Evolutionary conservation across 2,329 filamentous ascomycete species (phyloP).

Genomic region (Diaporthe sp.): DNA sequence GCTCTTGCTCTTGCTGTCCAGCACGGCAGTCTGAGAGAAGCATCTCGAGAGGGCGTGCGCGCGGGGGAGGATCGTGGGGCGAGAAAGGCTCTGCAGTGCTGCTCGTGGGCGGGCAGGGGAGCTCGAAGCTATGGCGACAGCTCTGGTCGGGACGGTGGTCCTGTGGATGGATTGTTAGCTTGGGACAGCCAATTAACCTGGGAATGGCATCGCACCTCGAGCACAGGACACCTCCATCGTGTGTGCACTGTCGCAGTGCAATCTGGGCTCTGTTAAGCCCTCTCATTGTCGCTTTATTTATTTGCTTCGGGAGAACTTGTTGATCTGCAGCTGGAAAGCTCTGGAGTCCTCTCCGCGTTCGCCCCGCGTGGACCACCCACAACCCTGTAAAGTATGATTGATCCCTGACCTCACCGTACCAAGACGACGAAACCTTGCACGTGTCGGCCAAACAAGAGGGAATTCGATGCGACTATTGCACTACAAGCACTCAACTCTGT

Average conservation of each 20-base stretch:
- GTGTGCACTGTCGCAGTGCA: conserved; percentile 25
- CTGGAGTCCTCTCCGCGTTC: background rate
- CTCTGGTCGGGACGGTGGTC: background rate
- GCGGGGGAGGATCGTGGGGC: background rate
- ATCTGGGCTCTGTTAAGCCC: conserved; percentile 27
- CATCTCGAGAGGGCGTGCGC: background rate
- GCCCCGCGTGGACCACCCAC: conserved; percentile 12
- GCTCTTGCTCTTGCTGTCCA: conserved; percentile 30
- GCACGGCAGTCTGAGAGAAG: conserved; percentile 32
- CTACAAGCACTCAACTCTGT: too few species aligned
- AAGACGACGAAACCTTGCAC: background rate
- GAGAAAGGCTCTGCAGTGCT: background rate
- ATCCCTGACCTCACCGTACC: background rate
- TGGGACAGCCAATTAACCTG: background rate
- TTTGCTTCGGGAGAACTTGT: background rate
- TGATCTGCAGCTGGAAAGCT: background rate
- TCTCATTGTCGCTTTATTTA: conserved; percentile 24
- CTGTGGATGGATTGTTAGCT: conserved; percentile 19
- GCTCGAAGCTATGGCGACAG: background rate
- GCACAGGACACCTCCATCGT: background rate
- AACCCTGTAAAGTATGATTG: conserved; percentile 1
- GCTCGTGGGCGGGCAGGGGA: background rate
- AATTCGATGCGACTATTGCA: fast-evolving
- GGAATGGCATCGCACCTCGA: background rate
- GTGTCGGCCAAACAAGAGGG: background rate